Percentiles rank a stretch among this genome's conserved stretches.
Conservation (phyloP, 805 yeast genomes). For the Grigorovia yakushimaensis region DNA sequence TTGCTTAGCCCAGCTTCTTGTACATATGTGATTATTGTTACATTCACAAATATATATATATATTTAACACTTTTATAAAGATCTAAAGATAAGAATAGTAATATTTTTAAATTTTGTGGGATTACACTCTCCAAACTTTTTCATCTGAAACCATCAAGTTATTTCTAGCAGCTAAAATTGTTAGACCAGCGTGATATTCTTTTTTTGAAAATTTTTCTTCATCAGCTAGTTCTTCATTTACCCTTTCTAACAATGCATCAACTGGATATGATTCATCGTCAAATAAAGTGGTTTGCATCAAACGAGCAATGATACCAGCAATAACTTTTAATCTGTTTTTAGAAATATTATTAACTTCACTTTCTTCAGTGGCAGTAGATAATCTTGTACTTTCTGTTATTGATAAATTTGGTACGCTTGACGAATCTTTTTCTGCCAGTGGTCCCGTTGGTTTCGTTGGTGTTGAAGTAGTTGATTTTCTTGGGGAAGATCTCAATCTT, state of each 20-base stretch:
- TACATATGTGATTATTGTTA: too few relatives aligned
- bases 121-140: conserved; percentile 36
- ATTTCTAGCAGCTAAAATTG: conserved; percentile 35
- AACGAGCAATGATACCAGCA: conserved; percentile 37
- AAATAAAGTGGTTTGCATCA: conserved; percentile 36
- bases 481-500: conserved; percentile 16
- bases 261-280: conserved; percentile 37
- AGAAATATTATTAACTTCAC: conserved; percentile 35
- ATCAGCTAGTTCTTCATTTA: conserved; percentile 37
- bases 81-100: not conserved
- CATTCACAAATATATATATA: too few relatives aligned
- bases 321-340: conserved; percentile 40
- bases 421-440: conserved; percentile 17
- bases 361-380: conserved; percentile 12
- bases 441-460: conserved; percentile 11
- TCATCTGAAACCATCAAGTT: conserved; percentile 41
- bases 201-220: conserved; percentile 39
- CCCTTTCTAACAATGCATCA: conserved; percentile 29
- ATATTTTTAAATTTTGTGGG: not conserved
- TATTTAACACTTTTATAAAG: too few relatives aligned
- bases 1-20: too few relatives aligned
- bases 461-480: conserved; percentile 8
- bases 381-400: conserved; percentile 5
- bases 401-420: conserved; percentile 15
- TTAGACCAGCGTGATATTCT: conserved; percentile 38